Percentiles rank a stretch among this genome's conserved stretches.
Evolutionary conservation across 441 rosid species (phyloP).

Genomic region (Aquilaria agallochum): DNA sequence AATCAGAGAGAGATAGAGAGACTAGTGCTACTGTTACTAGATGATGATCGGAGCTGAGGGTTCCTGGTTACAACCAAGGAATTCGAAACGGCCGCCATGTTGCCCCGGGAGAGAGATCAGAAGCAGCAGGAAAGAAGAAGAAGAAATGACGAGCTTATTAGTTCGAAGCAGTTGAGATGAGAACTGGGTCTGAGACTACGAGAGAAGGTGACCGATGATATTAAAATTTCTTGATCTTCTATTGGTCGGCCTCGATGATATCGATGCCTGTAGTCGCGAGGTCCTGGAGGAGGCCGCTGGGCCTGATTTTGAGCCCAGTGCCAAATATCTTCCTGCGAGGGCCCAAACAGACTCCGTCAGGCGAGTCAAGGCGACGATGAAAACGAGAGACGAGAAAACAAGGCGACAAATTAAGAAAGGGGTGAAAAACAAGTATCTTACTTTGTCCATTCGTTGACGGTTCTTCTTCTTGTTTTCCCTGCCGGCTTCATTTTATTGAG

Average conservation of each 20-base stretch:
- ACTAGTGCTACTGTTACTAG: slow-evolving; percentile 28
- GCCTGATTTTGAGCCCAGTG: no score
- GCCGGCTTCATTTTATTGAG: no score
- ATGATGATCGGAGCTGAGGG: slow-evolving; percentile 25
- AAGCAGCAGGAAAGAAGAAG: slow-evolving; percentile 5
- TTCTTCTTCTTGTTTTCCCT: no score
- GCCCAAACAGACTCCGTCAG: no score
- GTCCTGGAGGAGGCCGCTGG: no score
- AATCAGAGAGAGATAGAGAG: background rate
- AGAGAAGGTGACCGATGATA: background rate
- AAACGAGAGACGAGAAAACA: no score
- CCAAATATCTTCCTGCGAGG: no score
- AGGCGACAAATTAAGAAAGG: no score
- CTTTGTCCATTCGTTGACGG: no score
- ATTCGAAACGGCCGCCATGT: slow-evolving; percentile 48
- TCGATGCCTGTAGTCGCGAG: slow-evolving; percentile 18
- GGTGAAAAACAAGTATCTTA: no score
- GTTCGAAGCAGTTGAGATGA: slow-evolving; percentile 6
- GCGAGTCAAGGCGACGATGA: no score
- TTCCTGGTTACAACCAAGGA: slow-evolving; percentile 34
- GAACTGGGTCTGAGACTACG: background rate
- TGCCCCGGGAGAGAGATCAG: background rate
- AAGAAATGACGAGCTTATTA: slow-evolving; percentile 9
- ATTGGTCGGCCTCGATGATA: slow-evolving; percentile 27
- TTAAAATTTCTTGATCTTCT: no score